Base-by-base conservation (phyloP, 225 moss, liverwort and hornwort species). In the Polytrichum formosum region DNA sequence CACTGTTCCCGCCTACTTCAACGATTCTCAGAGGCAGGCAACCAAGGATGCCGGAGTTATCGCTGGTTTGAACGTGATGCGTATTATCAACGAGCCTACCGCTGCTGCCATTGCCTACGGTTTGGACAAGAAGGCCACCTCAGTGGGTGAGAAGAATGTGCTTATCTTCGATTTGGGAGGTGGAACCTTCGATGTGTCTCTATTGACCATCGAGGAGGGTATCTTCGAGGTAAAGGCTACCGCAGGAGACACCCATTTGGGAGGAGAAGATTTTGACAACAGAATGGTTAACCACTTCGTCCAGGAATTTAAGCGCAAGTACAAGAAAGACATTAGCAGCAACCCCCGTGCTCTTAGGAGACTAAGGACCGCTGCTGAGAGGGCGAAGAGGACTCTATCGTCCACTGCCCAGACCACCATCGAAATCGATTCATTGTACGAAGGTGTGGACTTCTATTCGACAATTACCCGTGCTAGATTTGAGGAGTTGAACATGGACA, bases 21-120 rank as follows among this genome's bases (percentile, higher is more conserved):
- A 81, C 58, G 81, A 81, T 18, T 81, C 81, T 1, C 81, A 81
- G 23, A 77, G 76, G 53, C 76, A 77, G 29, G 76, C 76, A 2
- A 77, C 76, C 0, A 77, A 77, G 71, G 76, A 77, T 67, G 76
- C 76, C 6, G 76, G 76, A 67, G 76, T 77, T 5, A 77, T 77
- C 28, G 70, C 76, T 60, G 76, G 76, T 0, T 53, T 77, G 46
- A 77, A 77, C 18, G 76, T 77, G 7, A 29, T 77, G 71, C 74
- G 82, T 0, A 82, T 79, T 1, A 81, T 84, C 56, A 84, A 81
- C 9, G 76, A 84, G 46, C 84, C 84, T 4, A 84, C 78, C 17
- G 84, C 81, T 18, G 81, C 78, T 0, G 84, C 78, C 10, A 84
- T 81, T 7, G 84, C 84, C 0, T 81, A 84, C 33, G 81, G 81